These are phyloP conservation scores for Penicillium antarcticum DNA, from an alignment of 495 filamentous ascomycete genomes.

Conservation along the genomic window DNA sequence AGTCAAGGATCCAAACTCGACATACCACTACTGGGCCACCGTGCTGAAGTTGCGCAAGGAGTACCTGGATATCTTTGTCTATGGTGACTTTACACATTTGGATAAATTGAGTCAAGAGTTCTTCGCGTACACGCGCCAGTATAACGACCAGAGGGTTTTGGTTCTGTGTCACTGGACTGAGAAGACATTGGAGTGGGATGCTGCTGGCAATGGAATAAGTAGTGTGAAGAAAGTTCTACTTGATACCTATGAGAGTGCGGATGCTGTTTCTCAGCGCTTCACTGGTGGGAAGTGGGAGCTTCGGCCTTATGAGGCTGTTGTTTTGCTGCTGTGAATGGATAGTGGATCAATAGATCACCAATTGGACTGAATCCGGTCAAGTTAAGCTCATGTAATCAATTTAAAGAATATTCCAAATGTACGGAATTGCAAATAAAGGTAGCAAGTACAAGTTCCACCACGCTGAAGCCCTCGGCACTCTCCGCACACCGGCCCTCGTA, in stretches of 20 bases:
- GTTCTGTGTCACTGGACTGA: conserved; percentile 53
- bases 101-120: conserved; percentile 42
- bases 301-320: conserved; percentile 40
- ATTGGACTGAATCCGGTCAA: no score
- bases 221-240: conserved; percentile 37
- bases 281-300: conserved; percentile 29
- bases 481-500: conserved; percentile 21
- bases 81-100: conserved; percentile 56
- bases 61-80: conserved; percentile 56
- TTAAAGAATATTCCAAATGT: no score
- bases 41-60: conserved; percentile 53
- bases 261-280: conserved; percentile 23
- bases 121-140: conserved; percentile 46
- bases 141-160: conserved; percentile 40
- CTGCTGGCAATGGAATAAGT: conserved; percentile 29
- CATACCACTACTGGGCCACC: conserved; percentile 51
- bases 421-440: no score
- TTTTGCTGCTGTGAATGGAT: conserved; percentile 22
- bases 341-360: not conserved
- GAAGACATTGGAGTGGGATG: conserved; percentile 36
- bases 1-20: conserved; percentile 39
- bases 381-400: no score
- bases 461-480: conserved; percentile 3
- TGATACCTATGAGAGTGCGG: conserved; percentile 35
- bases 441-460: no score